Conservation (phyloP, 2,329 filamentous ascomycete genomes). For the Escovopsis sp. region DNA sequence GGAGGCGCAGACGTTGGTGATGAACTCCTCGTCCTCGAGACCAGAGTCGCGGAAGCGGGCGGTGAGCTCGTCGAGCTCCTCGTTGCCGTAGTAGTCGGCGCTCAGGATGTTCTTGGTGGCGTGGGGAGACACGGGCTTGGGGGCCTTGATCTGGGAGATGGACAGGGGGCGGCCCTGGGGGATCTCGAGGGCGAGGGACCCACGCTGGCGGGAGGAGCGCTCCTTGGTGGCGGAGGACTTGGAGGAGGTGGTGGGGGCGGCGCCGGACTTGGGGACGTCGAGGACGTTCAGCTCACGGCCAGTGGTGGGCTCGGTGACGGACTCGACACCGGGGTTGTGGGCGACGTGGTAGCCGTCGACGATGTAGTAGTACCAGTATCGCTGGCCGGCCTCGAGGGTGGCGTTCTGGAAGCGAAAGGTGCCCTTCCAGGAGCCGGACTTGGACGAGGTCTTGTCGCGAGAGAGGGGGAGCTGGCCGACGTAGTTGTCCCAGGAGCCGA, state of each 20-base stretch:
- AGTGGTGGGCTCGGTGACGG: constrained; percentile 88
- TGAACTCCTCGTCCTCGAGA: constrained; percentile 42
- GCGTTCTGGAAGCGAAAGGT: constrained; percentile 89
- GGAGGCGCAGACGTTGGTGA: constrained; percentile 39
- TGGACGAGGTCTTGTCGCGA: constrained; percentile 69
- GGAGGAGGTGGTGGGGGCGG: constrained; percentile 26
- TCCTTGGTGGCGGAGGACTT: constrained; percentile 32
- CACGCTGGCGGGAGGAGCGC: constrained; percentile 29
- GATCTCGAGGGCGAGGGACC: constrained; percentile 48
- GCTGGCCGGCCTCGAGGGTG: constrained; percentile 73
- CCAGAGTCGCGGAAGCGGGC: constrained; percentile 53
- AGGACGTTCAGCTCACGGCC: constrained; percentile 96
- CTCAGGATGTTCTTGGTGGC: constrained; percentile 79
- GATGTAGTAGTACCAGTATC: constrained; percentile 99
- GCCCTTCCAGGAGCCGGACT: constrained; percentile 86
- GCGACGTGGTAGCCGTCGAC: constrained; percentile 97
- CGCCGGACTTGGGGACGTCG: constrained; percentile 53
- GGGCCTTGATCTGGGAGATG: constrained; percentile 76
- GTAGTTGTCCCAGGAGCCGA: constrained; percentile 98
- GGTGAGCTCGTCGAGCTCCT: constrained; percentile 66
- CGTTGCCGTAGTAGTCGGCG: constrained; percentile 58
- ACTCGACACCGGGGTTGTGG: constrained; percentile 83
- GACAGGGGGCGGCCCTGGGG: constrained; percentile 82
- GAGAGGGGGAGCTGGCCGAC: constrained; percentile 84
- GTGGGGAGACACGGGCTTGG: constrained; percentile 77